Conservation (phyloP, 371 early-diverging fungal species). For the Chytridium lagenaria region DNA sequence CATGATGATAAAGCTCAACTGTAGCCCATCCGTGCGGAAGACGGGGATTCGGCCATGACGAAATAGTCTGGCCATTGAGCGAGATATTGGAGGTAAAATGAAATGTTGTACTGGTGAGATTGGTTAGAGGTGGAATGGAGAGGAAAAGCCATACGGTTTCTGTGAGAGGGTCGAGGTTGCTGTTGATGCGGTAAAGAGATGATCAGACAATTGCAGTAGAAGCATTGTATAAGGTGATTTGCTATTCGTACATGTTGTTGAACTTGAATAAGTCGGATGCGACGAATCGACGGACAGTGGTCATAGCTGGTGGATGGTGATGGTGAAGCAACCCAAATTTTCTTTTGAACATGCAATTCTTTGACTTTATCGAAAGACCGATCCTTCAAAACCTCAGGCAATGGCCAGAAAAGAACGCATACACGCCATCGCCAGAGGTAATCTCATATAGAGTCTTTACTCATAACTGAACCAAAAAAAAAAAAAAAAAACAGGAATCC, state of each 20-base stretch:
- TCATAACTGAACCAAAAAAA: no score
- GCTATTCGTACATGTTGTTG: slow-evolving; percentile 69
- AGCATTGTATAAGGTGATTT: background rate
- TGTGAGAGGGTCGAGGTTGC: slow-evolving; percentile 86
- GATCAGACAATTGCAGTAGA: background rate
- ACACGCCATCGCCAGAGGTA: background rate
- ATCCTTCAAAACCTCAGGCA: background rate
- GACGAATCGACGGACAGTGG: slow-evolving; percentile 71
- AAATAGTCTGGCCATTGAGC: slow-evolving; percentile 96
- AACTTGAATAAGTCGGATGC: slow-evolving; percentile 89
- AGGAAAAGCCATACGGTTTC: slow-evolving; percentile 92
- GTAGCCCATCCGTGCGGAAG: slow-evolving; percentile 83
- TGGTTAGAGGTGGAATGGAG: no score
- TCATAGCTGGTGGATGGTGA: slow-evolving; percentile 54
- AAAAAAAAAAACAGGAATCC: background rate
- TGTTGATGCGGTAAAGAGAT: no score
- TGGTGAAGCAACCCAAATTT: no score
- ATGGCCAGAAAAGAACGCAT: background rate
- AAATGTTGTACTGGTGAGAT: slow-evolving; percentile 86
- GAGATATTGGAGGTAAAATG: slow-evolving; percentile 91
- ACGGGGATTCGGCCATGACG: slow-evolving; percentile 79
- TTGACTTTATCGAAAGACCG: background rate
- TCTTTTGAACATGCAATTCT: background rate
- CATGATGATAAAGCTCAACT: slow-evolving; percentile 50
- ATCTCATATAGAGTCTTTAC: no score